These are phyloP conservation scores for Cubamyces lactineus DNA, from an alignment of 768 basidiomycete species.

Conservation along the genomic window DNA sequence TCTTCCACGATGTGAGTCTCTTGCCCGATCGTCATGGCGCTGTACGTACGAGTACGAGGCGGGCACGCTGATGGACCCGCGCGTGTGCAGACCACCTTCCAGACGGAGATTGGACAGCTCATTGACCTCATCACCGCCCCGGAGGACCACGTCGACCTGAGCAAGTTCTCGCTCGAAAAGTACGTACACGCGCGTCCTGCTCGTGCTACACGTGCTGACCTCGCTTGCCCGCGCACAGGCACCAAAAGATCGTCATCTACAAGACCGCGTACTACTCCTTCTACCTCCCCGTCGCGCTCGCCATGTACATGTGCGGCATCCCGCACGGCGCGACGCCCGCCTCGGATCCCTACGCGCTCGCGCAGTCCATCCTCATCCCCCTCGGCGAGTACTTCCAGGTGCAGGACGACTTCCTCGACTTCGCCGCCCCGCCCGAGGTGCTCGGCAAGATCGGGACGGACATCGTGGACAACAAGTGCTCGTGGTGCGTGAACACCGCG, in stretches of 20 bases:
- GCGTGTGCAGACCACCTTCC: slow-evolving; percentile 58
- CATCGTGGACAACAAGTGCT: slow-evolving; percentile 98
- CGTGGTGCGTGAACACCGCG: slow-evolving; percentile 93
- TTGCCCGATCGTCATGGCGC: background rate
- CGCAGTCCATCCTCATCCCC: slow-evolving; percentile 82
- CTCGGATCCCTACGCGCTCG: slow-evolving; percentile 68
- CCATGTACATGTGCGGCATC: slow-evolving; percentile 77
- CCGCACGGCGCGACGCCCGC: slow-evolving; percentile 50
- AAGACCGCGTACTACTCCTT: slow-evolving; percentile 99
- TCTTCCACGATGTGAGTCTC: slow-evolving; percentile 78
- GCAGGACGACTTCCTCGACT: slow-evolving; percentile 98
- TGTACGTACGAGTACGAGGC: background rate
- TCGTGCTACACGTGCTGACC: background rate
- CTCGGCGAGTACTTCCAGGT: slow-evolving; percentile 99
- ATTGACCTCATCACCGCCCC: slow-evolving; percentile 96
- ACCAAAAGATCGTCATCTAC: slow-evolving; percentile 91
- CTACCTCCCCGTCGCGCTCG: slow-evolving; percentile 96
- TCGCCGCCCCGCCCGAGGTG: slow-evolving; percentile 83
- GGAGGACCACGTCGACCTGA: slow-evolving; percentile 84
- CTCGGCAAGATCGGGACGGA: slow-evolving; percentile 98
- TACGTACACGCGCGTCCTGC: slow-evolving; percentile 35
- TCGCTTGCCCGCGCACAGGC: slow-evolving; percentile 49
- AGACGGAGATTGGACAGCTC: slow-evolving; percentile 96
- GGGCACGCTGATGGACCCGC: background rate
- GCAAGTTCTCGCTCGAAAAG: slow-evolving; percentile 87